Conservation (phyloP, 371 early-diverging fungal genomes). For the Mucor saturninus region DNA sequence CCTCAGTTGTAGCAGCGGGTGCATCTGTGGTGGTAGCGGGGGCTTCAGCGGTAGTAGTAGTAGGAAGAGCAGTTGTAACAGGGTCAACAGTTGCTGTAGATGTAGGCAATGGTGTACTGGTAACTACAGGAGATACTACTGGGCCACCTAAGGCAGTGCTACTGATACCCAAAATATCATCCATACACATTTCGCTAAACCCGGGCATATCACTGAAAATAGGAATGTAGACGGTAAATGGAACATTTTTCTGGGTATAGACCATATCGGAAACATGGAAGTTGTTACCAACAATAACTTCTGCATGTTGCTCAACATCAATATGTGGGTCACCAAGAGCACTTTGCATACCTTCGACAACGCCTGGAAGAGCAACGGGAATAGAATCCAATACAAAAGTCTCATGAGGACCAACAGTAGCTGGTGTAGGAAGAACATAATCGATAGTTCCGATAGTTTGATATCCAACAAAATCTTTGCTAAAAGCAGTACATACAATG, state of each 20-base stretch:
- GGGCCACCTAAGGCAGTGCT: background rate
- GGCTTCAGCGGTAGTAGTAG: constrained; percentile 6
- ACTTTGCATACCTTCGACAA: constrained; percentile 6
- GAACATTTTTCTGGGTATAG: constrained; percentile 39
- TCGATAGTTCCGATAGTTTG: constrained; percentile 28
- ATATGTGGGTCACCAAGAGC: constrained; percentile 6
- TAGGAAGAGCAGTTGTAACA: constrained; percentile 7
- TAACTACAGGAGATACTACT: background rate
- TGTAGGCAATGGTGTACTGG: background rate
- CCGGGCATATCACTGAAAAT: constrained; percentile 7
- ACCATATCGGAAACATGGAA: constrained; percentile 29
- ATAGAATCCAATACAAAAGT: constrained; percentile 6
- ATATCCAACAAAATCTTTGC: background rate
- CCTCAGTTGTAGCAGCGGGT: constrained; percentile 6
- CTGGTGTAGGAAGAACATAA: constrained; percentile 20
- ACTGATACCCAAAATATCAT: too few relatives aligned
- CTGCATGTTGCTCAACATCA: constrained; percentile 30
- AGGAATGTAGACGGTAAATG: constrained; percentile 18
- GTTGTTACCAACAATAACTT: constrained; percentile 30
- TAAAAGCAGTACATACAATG: constrained; percentile 1
- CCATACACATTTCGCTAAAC: background rate
- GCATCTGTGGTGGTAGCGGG: constrained; percentile 6
- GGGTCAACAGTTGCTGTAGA: background rate
- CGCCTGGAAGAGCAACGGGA: constrained; percentile 13
- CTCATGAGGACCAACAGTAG: constrained; percentile 21